Percentiles rank a stretch among this genome's conserved stretches.
Evolutionary conservation across 2,329 filamentous ascomycete genomes (phyloP).

Genomic region (Ilyonectria mors-panacis): DNA sequence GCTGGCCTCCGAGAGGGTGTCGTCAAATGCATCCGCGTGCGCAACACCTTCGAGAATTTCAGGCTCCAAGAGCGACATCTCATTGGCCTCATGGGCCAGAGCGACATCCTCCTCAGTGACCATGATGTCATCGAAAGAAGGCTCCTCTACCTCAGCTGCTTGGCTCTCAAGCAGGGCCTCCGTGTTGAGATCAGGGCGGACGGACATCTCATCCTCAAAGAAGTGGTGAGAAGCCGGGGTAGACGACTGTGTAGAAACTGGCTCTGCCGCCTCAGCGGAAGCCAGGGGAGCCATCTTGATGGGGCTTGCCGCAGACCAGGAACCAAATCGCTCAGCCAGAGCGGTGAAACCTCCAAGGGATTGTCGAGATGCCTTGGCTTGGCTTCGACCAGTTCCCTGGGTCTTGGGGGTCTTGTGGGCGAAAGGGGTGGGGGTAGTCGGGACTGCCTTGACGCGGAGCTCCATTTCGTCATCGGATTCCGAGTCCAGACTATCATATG

Average conservation of each 20-base stretch:
- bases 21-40: slow-evolving; percentile 57
- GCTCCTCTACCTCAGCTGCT: slow-evolving; percentile 46
- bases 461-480: slow-evolving; percentile 69
- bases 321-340: slow-evolving; percentile 71
- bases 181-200: slow-evolving; percentile 49
- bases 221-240: slow-evolving; percentile 57
- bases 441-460: slow-evolving; percentile 50
- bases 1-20: slow-evolving; percentile 71
- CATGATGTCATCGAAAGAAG: slow-evolving; percentile 61
- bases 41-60: slow-evolving; percentile 56
- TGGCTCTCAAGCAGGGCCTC: slow-evolving; percentile 31
- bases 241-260: slow-evolving; percentile 13
- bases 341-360: slow-evolving; percentile 72
- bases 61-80: slow-evolving; percentile 70
- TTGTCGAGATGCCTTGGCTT: slow-evolving; percentile 44
- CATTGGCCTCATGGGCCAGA: slow-evolving; percentile 71
- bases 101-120: slow-evolving; percentile 71
- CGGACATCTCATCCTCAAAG: slow-evolving; percentile 74
- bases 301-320: slow-evolving; percentile 74
- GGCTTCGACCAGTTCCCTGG: slow-evolving; percentile 19
- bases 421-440: slow-evolving; percentile 60
- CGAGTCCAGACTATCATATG: slow-evolving; percentile 60
- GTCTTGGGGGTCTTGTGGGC: slow-evolving; percentile 44
- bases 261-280: slow-evolving; percentile 48
- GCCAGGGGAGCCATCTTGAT: slow-evolving; percentile 46